These are phyloP conservation scores for Rhizopogon vinicolor DNA, from an alignment of 768 basidiomycete species.

Conservation along the genomic window DNA sequence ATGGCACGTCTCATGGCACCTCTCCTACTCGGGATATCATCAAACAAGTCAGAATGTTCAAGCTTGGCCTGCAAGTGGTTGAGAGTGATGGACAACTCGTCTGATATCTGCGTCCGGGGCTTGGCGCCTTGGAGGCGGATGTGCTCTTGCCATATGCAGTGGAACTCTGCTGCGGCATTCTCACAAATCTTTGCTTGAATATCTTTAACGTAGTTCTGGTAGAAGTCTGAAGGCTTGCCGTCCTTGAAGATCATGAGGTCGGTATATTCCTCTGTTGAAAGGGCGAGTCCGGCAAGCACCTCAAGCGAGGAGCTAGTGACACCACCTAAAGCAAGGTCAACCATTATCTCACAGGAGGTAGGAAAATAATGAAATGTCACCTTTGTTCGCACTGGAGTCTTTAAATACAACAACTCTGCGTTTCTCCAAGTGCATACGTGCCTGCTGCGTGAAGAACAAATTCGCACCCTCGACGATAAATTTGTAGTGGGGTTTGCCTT, in stretches of 20 bases:
- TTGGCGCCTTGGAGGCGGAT: slow-evolving; percentile 75
- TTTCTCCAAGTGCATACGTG: slow-evolving; percentile 90
- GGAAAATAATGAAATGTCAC: slow-evolving; percentile 24
- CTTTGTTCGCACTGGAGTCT: slow-evolving; percentile 94
- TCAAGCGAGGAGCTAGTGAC: slow-evolving; percentile 96
- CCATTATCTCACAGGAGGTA: neutral
- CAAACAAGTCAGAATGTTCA: slow-evolving; percentile 84
- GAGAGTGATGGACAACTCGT: slow-evolving; percentile 85
- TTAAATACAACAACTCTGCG: slow-evolving; percentile 91
- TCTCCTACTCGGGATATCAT: slow-evolving; percentile 68
- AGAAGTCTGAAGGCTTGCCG: slow-evolving; percentile 81
- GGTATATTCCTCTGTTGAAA: slow-evolving; percentile 85
- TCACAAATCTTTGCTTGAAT: slow-evolving; percentile 86
- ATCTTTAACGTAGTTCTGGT: slow-evolving; percentile 88
- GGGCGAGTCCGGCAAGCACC: slow-evolving; percentile 90
- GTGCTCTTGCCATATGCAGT: slow-evolving; percentile 92
- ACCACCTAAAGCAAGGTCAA: slow-evolving; percentile 53
- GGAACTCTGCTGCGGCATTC: slow-evolving; percentile 88
- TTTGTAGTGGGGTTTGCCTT: slow-evolving; percentile 97
- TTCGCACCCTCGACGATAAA: slow-evolving; percentile 96
- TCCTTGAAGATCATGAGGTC: slow-evolving; percentile 93
- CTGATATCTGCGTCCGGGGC: slow-evolving; percentile 85
- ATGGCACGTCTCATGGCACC: slow-evolving; percentile 84
- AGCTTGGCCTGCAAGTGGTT: slow-evolving; percentile 91
- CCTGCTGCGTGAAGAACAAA: slow-evolving; percentile 94